phyloP scores from a whole-genome alignment of 208 protist genomes.

The Trypanosoma melophagium region DNA sequence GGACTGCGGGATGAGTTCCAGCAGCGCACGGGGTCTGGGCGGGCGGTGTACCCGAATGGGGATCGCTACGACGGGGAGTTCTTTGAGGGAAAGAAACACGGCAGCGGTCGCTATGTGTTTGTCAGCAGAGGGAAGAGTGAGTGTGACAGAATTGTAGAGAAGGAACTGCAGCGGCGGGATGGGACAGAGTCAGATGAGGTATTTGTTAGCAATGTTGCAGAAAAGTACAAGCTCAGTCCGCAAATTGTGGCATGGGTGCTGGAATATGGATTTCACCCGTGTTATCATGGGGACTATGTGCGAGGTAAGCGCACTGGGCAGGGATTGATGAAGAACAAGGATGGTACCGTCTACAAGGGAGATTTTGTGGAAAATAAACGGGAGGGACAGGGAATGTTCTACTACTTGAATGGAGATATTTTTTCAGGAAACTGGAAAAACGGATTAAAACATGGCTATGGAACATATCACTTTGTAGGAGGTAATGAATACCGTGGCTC shows the following conservation, averaged over 20 bases:
- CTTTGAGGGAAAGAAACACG: slow-evolving; percentile 89
- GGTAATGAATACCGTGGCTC: slow-evolving; percentile 84
- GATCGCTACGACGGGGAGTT: slow-evolving; percentile 90
- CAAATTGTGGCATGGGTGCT: slow-evolving; percentile 66
- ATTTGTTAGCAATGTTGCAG: slow-evolving; percentile 36
- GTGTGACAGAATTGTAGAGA: slow-evolving; percentile 73
- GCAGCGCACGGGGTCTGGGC: slow-evolving; percentile 83
- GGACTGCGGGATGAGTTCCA: slow-evolving; percentile 88
- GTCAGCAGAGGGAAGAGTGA: slow-evolving; percentile 76
- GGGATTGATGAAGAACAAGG: slow-evolving; percentile 91
- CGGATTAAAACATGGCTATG: slow-evolving; percentile 83
- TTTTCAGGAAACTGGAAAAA: slow-evolving; percentile 87
- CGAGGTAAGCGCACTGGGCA: slow-evolving; percentile 72
- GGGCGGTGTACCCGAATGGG: slow-evolving; percentile 79
- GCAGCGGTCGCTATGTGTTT: slow-evolving; percentile 77
- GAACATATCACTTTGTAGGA: slow-evolving; percentile 84
- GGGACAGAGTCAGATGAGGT: slow-evolving; percentile 27
- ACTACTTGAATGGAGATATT: slow-evolving; percentile 90
- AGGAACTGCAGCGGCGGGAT: slow-evolving; percentile 46
- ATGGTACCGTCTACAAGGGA: slow-evolving; percentile 89
- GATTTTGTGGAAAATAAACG: slow-evolving; percentile 89
- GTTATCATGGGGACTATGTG: slow-evolving; percentile 87
- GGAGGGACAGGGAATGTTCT: slow-evolving; percentile 88
- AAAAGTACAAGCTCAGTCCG: slow-evolving; percentile 55
- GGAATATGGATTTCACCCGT: slow-evolving; percentile 75